Base-by-base conservation (phyloP, 2,329 filamentous ascomycete genomes). In the Leptodontidium sp. region DNA sequence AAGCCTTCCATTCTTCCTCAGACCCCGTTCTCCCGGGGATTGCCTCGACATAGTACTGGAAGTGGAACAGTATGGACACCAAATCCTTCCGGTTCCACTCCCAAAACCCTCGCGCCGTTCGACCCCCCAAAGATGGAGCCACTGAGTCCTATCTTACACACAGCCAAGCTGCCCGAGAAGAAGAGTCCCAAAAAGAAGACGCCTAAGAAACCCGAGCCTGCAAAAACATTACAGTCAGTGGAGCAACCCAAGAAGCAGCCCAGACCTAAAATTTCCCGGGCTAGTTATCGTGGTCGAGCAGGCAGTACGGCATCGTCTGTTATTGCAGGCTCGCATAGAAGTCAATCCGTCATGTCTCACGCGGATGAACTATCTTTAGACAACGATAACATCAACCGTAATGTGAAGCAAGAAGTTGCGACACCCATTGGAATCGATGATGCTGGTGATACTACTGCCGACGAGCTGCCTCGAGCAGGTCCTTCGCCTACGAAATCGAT, bases 41-140 rank as follows among this genome's bases (percentile, higher is more conserved):
- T 35, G 4, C 64, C 65, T 17, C 70, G 40, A 4, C 67, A 68
- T 45, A 74, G 69, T 26, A 79, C 77, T 49, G 78, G 78, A 17
- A 76, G 70, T 57, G 87, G 86, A 55, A 91, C 88, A 0, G 86
- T 85, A 74, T 91, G 88, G 88, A 86, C 82, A 2, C 80, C 85
- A 17, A 83, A 81, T 5, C 84, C 86, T 7, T 88, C 87, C 0
- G 85, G 87, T 26, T 87, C 87, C 4, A 91, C 88, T 1, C 88
- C 88, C 73, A 35, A 77, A 75, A 14, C 77, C 79, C 58, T 81
- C 79, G 61, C 82, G 84, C 58, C 77, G 82, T 17, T 81, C 82
- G 43, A 69, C 15, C 87, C 86, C 68, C 88, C 88, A 2, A 82
- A 83, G 3, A 84, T 81, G 67, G 88, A 91, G 72, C 87, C 87